A percentile compares a stretch with the other conserved stretches of the same genome.
Evolutionary conservation across 148 eudicot species (phyloP).

Genomic region (Spergularia bocconei): DNA sequence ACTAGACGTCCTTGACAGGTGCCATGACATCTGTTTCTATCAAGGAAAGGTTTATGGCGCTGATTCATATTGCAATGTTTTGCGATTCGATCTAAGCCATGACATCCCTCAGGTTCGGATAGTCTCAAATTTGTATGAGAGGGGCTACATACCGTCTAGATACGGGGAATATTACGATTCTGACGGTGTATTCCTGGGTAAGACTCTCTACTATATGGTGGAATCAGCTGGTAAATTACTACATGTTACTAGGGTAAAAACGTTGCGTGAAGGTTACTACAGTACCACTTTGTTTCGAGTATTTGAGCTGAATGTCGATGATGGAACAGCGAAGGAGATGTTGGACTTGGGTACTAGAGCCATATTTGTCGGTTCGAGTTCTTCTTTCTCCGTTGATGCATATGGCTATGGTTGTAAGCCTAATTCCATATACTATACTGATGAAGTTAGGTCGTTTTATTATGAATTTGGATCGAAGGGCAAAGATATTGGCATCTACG

Average conservation of each 20-base stretch:
- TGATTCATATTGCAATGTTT: no score
- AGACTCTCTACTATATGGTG: slow-evolving; percentile 1
- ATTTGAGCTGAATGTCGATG: background rate
- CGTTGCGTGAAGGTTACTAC: no score
- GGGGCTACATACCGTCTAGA: no score
- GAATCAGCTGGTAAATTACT: background rate
- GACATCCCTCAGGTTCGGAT: background rate
- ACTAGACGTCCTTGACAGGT: no score
- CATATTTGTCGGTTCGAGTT: background rate
- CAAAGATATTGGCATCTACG: background rate
- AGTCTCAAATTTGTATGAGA: no score
- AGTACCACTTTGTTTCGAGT: background rate
- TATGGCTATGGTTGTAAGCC: background rate
- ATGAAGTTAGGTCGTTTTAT: background rate
- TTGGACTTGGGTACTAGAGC: background rate
- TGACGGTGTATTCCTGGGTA: no score
- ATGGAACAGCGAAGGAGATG: background rate
- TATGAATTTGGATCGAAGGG: background rate
- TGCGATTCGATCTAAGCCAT: background rate
- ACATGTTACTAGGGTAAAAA: background rate
- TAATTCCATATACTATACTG: background rate
- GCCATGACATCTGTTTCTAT: background rate
- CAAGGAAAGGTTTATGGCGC: background rate
- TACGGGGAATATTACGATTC: no score
- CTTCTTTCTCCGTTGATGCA: background rate